Conservation (phyloP, 129 eudicot genomes). For the Flaveria sonorensis region DNA sequence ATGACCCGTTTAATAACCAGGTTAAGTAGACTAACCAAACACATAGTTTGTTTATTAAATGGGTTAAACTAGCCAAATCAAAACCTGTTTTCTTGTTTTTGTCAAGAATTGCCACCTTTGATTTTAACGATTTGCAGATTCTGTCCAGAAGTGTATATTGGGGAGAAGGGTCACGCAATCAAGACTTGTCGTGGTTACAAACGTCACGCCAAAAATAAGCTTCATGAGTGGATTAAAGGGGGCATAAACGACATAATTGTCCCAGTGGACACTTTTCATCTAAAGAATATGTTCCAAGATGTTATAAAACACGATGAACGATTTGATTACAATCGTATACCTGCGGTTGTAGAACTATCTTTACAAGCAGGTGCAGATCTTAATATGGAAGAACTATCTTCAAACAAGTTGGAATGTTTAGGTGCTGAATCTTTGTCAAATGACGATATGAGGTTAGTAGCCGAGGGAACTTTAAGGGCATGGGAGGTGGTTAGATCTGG, state of each 20-base stretch:
- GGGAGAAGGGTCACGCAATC: slow-evolving; percentile 78
- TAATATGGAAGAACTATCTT: slow-evolving; percentile 22
- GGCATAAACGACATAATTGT: slow-evolving; percentile 60
- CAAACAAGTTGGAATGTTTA: slow-evolving; percentile 15
- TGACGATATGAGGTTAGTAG: slow-evolving; percentile 41
- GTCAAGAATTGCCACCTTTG: not conserved
- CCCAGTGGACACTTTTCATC: slow-evolving; percentile 82
- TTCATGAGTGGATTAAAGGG: slow-evolving; percentile 71
- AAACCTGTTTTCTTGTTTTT: not conserved
- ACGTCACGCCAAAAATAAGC: slow-evolving; percentile 56
- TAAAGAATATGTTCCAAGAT: slow-evolving; percentile 53
- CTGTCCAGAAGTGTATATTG: slow-evolving; percentile 84
- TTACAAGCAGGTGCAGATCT: slow-evolving; percentile 79
- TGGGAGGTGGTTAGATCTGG: slow-evolving; percentile 69
- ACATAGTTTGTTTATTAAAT: not conserved
- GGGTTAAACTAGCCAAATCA: not conserved
- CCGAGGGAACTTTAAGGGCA: slow-evolving; percentile 54
- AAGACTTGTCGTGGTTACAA: slow-evolving; percentile 73
- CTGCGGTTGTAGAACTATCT: slow-evolving; percentile 82
- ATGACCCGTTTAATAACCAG: not conserved
- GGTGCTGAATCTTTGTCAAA: slow-evolving; percentile 43
- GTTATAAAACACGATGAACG: slow-evolving; percentile 57
- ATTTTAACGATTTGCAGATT: slow-evolving; percentile 43
- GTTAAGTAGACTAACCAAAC: not conserved
- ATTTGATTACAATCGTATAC: slow-evolving; percentile 74